Conservation (phyloP, 1,284 basidiomycete species). For the Rhodotorula sp. region DNA sequence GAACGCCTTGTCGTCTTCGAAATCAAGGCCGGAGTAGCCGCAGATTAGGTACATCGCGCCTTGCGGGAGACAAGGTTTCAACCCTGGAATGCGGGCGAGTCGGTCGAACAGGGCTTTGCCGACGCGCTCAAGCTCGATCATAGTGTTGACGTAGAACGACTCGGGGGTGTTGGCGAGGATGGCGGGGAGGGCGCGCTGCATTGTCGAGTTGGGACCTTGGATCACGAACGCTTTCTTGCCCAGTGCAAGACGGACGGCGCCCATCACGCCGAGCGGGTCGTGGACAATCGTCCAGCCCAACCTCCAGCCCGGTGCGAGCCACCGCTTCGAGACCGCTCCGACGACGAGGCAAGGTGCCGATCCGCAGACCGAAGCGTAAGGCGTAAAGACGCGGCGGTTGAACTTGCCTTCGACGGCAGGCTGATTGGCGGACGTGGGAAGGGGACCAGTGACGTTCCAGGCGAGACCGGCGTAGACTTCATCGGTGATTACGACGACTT, state of each 20-base stretch:
- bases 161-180: constrained; percentile 47
- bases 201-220: constrained; percentile 49
- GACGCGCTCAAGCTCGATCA: constrained; percentile 45
- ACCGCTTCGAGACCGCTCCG: constrained; percentile 51
- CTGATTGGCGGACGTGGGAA: constrained; percentile 14
- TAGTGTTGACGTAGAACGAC: constrained; percentile 47
- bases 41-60: constrained; percentile 48
- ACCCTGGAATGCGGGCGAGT: constrained; percentile 45
- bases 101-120: constrained; percentile 44
- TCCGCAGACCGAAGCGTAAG: constrained; percentile 47
- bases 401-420: constrained; percentile 38
- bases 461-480: constrained; percentile 41
- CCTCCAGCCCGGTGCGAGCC: constrained; percentile 50
- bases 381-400: constrained; percentile 46
- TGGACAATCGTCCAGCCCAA: constrained; percentile 50
- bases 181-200: constrained; percentile 49
- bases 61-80: constrained; percentile 45
- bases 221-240: constrained; percentile 40
- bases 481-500: constrained; percentile 48
- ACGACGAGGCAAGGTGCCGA: constrained; percentile 49
- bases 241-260: constrained; percentile 24
- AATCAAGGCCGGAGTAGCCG: constrained; percentile 38
- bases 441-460: constrained; percentile 31
- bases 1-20: constrained; percentile 45
- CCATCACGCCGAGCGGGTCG: constrained; percentile 48